Base-by-base conservation (phyloP, 1,284 basidiomycete species). In the Coniferiporia sulphurascens region DNA sequence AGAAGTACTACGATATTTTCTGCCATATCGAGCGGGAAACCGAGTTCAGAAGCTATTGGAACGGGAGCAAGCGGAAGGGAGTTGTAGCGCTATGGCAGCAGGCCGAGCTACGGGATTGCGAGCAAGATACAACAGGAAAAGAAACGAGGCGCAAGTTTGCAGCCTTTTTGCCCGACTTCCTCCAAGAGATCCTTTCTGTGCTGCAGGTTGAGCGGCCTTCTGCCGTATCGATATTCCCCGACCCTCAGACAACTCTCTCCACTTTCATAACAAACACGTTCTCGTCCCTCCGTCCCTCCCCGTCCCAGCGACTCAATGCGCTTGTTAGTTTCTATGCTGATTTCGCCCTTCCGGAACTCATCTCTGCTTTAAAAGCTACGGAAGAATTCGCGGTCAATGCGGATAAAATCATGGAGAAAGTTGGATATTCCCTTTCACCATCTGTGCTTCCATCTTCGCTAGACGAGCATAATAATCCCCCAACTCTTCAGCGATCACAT, bases 21-120 rank as follows among this genome's bases (percentile, higher is more conserved):
- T 82, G 83, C 62, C 84, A 90, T 68, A 97, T 98, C 62, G 90
- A 95, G 67, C 81, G 95, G 48, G 93, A 93, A 70, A 79, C 84
- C 10, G 95, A 97, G 72, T 98, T 95, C 71, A 82, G 90, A 63
- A 89, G 90, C 68, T 96, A 95, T 70, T 98, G 97, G 75, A 92
- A 94, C 70, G 91, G 90, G 6, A 88, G 90, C 3, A 79, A 92
- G 49, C 78, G 91, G 55, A 76, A 81, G 10, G 67, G 76, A 5
- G 70, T 96, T 12, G 76, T 90, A 46, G 74, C 83, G 15, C 67
- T 80, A 55, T 98, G 95, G 95, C 78, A 82, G 63, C 76, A 76
- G 32, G 78, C 79, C 0, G 67, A 69, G 1, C 69, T 91, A 41
- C 62, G 71, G 1, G 87, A 87, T 63, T 78, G 76, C 55, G 79